Evolutionary conservation across 345 rosid species (phyloP).

Genomic region (Salix arbutifolia): DNA sequence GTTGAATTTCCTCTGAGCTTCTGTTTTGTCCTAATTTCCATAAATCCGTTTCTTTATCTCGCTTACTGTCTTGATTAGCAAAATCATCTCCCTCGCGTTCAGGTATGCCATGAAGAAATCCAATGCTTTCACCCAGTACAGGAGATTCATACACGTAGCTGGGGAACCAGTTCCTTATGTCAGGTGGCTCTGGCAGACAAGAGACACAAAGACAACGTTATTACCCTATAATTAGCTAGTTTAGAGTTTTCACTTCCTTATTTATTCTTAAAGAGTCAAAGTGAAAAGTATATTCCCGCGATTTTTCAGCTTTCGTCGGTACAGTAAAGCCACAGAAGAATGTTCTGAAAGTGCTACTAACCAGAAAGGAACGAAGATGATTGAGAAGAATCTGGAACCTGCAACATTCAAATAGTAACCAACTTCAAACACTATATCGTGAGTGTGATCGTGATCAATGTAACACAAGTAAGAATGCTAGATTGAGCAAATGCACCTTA

Average conservation of each 20-base stretch:
- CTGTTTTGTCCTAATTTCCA: neutral
- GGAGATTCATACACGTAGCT: conserved; percentile 49
- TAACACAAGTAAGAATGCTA: neutral
- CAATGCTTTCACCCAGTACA: conserved; percentile 21
- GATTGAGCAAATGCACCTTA: conserved; percentile 17
- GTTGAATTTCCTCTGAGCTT: conserved; percentile 10
- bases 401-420: neutral
- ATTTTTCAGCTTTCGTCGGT: neutral
- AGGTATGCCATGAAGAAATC: conserved; percentile 10
- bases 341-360: neutral
- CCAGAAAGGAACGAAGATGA: conserved; percentile 14
- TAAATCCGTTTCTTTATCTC: conserved; percentile 15
- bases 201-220: neutral
- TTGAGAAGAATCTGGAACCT: conserved; percentile 12
- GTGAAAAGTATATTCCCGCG: neutral
- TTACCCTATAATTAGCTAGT: neutral
- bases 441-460: neutral
- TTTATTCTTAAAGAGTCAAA: neutral
- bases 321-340: neutral
- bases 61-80: conserved; percentile 30
- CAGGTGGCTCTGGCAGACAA: conserved; percentile 29
- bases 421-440: neutral
- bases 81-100: conserved; percentile 21
- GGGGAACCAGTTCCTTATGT: conserved; percentile 51
- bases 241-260: neutral